A percentile compares a stretch with the other conserved stretches of the same genome.
Conservation (phyloP, 2,329 filamentous ascomycete species). For the Didymella exigua region DNA sequence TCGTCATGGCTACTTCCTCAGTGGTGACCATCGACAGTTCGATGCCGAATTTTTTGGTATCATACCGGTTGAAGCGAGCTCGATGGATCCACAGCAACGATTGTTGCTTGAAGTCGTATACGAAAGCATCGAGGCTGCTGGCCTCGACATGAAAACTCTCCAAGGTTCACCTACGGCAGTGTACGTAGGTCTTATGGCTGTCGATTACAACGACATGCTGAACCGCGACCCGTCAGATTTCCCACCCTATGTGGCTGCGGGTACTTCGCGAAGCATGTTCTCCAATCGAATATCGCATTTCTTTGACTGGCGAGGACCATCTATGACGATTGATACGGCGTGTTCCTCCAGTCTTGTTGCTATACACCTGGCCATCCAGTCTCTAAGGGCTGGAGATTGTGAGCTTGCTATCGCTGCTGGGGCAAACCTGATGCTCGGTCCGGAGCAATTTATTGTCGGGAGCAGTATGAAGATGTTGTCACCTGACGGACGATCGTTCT, state of each 20-base stretch:
- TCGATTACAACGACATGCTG: conserved; percentile 17
- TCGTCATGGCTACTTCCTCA: conserved; percentile 24
- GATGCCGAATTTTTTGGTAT: conserved; percentile 32
- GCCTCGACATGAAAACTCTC: conserved; percentile 8
- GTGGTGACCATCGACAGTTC: conserved; percentile 24
- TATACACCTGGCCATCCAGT: conserved; percentile 28
- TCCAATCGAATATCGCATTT: conserved; percentile 48
- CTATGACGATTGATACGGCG: conserved; percentile 49
- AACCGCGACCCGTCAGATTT: conserved; percentile 3
- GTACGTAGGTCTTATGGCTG: conserved; percentile 19
- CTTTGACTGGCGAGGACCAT: conserved; percentile 45
- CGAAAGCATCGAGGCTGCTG: conserved; percentile 26
- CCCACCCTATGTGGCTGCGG: conserved; percentile 30
- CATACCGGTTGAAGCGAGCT: conserved; percentile 21
- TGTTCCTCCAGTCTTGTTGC: conserved; percentile 45
- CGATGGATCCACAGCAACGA: conserved; percentile 36
- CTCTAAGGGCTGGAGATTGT: conserved; percentile 19
- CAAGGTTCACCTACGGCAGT: conserved; percentile 18
- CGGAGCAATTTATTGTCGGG: conserved; percentile 30
- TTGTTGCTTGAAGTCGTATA: conserved; percentile 29
- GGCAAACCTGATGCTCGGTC: conserved; percentile 15
- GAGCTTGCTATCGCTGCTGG: conserved; percentile 25
- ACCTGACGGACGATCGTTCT: conserved; percentile 29
- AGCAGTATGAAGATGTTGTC: conserved; percentile 42
- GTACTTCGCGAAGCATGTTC: conserved; percentile 32